Conservation (phyloP, 2,329 filamentous ascomycete genomes). For the Aaosphaeria pasadenensis region DNA sequence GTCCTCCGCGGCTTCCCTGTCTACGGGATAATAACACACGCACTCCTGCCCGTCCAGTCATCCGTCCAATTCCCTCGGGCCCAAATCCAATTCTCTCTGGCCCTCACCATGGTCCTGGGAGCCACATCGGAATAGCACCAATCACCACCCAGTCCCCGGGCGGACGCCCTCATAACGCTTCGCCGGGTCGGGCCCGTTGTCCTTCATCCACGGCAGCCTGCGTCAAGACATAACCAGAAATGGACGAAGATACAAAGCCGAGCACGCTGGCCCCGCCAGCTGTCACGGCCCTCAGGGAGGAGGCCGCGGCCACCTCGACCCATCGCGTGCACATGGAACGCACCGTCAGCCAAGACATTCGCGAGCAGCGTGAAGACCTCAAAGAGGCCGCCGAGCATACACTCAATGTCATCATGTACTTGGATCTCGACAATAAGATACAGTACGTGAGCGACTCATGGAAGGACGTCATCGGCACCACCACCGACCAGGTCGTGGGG, state of each 20-base stretch:
- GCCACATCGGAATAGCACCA: conserved; percentile 25
- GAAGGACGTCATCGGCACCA: conserved; percentile 85
- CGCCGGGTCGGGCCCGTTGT: conserved; percentile 7
- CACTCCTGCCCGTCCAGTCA: not conserved
- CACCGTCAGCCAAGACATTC: conserved; percentile 81
- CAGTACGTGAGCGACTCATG: conserved; percentile 97
- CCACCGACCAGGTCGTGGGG: conserved; percentile 69
- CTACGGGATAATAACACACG: not conserved
- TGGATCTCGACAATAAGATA: conserved; percentile 84
- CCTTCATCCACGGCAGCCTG: conserved; percentile 4
- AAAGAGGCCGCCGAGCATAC: conserved; percentile 96
- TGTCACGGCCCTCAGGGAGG: conserved; percentile 42
- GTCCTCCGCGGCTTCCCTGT: too few relatives aligned
- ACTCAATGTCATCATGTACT: conserved; percentile 91
- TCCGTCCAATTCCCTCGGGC: not conserved
- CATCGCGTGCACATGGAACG: conserved; percentile 51
- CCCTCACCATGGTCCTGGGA: conserved; percentile 32
- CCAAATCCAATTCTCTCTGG: conserved; percentile 3
- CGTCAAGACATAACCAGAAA: conserved; percentile 12
- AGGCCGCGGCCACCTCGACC: conserved; percentile 26
- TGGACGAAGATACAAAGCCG: conserved; percentile 27
- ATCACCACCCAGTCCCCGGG: conserved; percentile 25
- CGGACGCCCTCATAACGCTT: conserved; percentile 14
- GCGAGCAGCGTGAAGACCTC: conserved; percentile 88
- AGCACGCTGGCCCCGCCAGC: conserved; percentile 42